Evolutionary conservation across 2,329 filamentous ascomycete genomes (phyloP).

Genomic region (Dactylellina drechsleri): DNA sequence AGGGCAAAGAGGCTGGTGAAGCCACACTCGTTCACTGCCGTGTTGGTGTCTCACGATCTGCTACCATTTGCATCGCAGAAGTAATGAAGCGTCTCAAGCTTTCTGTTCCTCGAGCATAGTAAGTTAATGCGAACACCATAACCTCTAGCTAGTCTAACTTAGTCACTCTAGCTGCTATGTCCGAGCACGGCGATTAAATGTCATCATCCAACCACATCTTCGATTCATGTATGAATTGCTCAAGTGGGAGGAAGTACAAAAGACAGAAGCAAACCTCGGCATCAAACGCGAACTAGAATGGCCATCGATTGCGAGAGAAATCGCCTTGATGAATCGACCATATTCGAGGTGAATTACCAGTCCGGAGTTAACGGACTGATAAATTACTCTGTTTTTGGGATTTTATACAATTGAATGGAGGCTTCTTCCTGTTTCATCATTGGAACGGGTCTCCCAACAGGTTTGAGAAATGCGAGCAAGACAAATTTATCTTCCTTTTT

Average conservation of each 20-base stretch:
- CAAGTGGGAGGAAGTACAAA: slow-evolving; percentile 89
- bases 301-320: slow-evolving; percentile 85
- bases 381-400: no score
- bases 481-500: not conserved
- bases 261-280: slow-evolving; percentile 66
- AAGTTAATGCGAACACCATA: slow-evolving; percentile 59
- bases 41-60: slow-evolving; percentile 92
- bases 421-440: not conserved
- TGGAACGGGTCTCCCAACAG: not conserved
- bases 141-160: slow-evolving; percentile 27
- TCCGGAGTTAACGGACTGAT: no score
- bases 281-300: slow-evolving; percentile 86
- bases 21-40: slow-evolving; percentile 96
- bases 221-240: slow-evolving; percentile 94
- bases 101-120: slow-evolving; percentile 90
- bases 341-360: slow-evolving; percentile 72
- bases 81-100: slow-evolving; percentile 85
- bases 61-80: slow-evolving; percentile 98
- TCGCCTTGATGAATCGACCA: slow-evolving; percentile 94
- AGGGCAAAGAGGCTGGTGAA: slow-evolving; percentile 77
- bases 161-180: slow-evolving; percentile 77
- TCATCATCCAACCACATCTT: slow-evolving; percentile 97
- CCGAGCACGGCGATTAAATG: slow-evolving; percentile 87
- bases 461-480: slow-evolving; percentile 26
- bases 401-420: not conserved